Base-by-base conservation (phyloP, 2,329 filamentous ascomycete genomes). In the Corinectria fuckeliana region DNA sequence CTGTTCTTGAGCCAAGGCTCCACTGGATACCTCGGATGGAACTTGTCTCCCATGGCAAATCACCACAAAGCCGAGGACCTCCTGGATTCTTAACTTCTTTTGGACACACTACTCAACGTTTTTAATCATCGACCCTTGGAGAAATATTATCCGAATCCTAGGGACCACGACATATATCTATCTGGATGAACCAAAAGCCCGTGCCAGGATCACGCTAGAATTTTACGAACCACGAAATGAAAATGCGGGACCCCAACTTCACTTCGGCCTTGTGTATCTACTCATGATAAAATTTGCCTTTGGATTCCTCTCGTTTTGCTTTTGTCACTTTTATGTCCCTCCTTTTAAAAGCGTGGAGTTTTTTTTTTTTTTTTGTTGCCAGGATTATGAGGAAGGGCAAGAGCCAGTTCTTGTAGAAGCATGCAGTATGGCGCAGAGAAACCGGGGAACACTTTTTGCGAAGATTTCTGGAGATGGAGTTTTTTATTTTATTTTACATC, bases 281-380 rank as follows among this genome's bases (percentile, higher is more conserved):
- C 62, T 52, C 61, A 60, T 60, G 58, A 63, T 56, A 50, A 51
- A 53, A 49, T 50, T 38, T 38, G 50, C 45, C 49, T 36, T 48
- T 42, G 52, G 49, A 54, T 51, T 45, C 48, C 48, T 16, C 50
- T 25, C 47, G 11, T 65, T 61, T 62, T 63, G 26, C 63, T 66
- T 58, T 70, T 63, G 41, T 55, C 36, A 50, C 52, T 66, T 63
- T 61, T 57, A n/a, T n/a, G n/a, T n/a, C n/a, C n/a, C 36, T 51
- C 53, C 59, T 60, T 39, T 52, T 48, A 70, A 70, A 68, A 69
- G 68, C 68, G 68, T 67, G 68, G 68, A 70, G 68, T 69, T 70
- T 70, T 36, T 8, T n/a, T n/a, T n/a, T n/a, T n/a, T n/a, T n/a
- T n/a, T n/a, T n/a, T n/a, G n/a, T n/a, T 65, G 41, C 60, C 52